These are phyloP conservation scores for Psophocarpus tetragonolobus DNA, from an alignment of 306 rosid genomes.

Conservation along the genomic window DNA sequence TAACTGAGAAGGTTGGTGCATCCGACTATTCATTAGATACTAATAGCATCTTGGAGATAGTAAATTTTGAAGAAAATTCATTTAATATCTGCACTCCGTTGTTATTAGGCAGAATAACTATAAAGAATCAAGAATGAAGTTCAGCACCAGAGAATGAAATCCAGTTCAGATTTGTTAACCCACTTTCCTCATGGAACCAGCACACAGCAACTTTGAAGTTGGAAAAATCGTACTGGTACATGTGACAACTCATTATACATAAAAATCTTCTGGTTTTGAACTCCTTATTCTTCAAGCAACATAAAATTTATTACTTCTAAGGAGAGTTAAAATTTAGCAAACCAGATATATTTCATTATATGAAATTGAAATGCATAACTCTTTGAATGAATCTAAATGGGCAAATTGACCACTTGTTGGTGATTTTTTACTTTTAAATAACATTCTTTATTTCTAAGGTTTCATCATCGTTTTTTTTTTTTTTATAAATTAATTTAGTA, in stretches of 20 bases:
- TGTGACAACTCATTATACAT: background rate
- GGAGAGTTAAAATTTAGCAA: background rate
- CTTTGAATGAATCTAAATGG: background rate
- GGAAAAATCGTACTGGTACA: background rate
- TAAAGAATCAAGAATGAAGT: too few relatives aligned
- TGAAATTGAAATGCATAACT: background rate
- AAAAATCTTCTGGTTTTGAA: background rate
- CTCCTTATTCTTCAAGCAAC: background rate
- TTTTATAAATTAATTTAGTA: background rate
- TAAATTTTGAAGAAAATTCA: background rate
- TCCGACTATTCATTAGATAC: background rate
- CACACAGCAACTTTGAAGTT: background rate
- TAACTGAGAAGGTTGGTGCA: background rate
- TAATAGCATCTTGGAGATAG: background rate
- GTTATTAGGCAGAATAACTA: background rate
- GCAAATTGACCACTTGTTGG: background rate
- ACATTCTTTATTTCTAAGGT: background rate
- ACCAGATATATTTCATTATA: background rate
- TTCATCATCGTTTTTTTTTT: background rate
- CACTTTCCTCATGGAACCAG: background rate
- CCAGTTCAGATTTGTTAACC: background rate
- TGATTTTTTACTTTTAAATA: background rate
- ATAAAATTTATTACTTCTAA: background rate
- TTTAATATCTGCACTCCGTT: background rate
- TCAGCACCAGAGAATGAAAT: background rate